phyloP scores from a whole-genome alignment of 768 basidiomycete species.

The Xanthoconium stramineum region DNA sequence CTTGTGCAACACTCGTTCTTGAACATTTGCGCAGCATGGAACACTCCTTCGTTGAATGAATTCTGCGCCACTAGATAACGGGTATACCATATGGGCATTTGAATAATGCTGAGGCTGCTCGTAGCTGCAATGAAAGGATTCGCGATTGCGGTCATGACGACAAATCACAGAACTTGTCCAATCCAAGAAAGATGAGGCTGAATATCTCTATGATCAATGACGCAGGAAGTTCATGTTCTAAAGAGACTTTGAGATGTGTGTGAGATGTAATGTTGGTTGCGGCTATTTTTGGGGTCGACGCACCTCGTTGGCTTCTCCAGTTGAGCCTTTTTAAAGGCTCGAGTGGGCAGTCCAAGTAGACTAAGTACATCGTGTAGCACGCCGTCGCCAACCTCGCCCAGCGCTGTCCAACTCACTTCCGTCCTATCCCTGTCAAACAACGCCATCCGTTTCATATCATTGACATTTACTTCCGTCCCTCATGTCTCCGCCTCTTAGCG shows the following conservation, averaged over 20 bases:
- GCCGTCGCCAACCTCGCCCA: background rate
- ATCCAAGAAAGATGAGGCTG: slow-evolving; percentile 3
- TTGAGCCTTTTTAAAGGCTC: slow-evolving; percentile 21
- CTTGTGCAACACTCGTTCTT: slow-evolving; percentile 5
- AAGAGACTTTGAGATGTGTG: slow-evolving; percentile 3
- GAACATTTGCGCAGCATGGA: slow-evolving; percentile 20
- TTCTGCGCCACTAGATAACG: slow-evolving; percentile 28
- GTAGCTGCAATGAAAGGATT: slow-evolving; percentile 12
- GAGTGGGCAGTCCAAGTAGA: slow-evolving; percentile 10
- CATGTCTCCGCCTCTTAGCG: slow-evolving; percentile 28
- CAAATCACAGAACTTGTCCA: slow-evolving; percentile 21
- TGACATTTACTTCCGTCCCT: slow-evolving; percentile 17
- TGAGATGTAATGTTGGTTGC: slow-evolving; percentile 17
- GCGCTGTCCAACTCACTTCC: slow-evolving; percentile 10
- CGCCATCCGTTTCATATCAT: slow-evolving; percentile 24
- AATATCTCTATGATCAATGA: slow-evolving; percentile 14
- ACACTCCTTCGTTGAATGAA: slow-evolving; percentile 17
- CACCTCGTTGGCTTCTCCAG: slow-evolving; percentile 26
- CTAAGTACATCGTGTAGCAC: slow-evolving; percentile 21
- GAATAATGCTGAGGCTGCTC: slow-evolving; percentile 13
- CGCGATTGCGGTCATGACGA: slow-evolving; percentile 21
- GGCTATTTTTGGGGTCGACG: slow-evolving; percentile 21
- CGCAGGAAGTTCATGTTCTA: slow-evolving; percentile 20
- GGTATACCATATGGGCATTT: slow-evolving; percentile 17
- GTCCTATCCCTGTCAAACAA: slow-evolving; percentile 2